A percentile compares a stretch with the other conserved stretches of the same genome.
Conservation (phyloP, 768 basidiomycete species). For the Neoboletus brunneissimus region DNA sequence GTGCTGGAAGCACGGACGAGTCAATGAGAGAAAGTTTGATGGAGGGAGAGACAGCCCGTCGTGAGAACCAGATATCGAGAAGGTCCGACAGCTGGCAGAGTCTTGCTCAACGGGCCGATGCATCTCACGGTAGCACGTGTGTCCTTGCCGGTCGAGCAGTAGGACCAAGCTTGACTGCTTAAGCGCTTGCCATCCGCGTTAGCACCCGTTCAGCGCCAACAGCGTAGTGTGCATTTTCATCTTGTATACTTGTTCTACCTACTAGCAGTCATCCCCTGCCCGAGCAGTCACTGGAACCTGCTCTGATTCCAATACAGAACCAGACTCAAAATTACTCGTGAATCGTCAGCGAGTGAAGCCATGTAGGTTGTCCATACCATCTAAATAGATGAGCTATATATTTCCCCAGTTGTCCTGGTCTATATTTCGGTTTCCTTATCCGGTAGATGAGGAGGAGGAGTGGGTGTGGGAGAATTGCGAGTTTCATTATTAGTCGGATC, state of each 20-base stretch:
- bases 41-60: neutral
- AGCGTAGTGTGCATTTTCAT: neutral
- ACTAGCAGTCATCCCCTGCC: neutral
- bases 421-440: constrained; percentile 12
- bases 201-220: neutral
- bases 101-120: no score
- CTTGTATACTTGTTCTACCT: neutral
- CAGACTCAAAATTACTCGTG: neutral
- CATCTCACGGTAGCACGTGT: no score
- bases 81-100: no score
- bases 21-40: neutral
- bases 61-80: neutral
- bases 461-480: neutral
- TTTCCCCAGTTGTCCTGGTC: neutral
- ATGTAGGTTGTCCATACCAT: neutral
- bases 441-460: neutral
- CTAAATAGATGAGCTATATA: neutral
- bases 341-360: neutral
- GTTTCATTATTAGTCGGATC: neutral
- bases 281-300: neutral
- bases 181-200: no score
- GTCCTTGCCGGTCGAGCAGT: no score
- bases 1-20: neutral
- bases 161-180: no score
- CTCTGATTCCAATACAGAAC: neutral